Base-by-base conservation (phyloP, 345 rosid genomes). In the Capsella bursapastoris region DNA sequence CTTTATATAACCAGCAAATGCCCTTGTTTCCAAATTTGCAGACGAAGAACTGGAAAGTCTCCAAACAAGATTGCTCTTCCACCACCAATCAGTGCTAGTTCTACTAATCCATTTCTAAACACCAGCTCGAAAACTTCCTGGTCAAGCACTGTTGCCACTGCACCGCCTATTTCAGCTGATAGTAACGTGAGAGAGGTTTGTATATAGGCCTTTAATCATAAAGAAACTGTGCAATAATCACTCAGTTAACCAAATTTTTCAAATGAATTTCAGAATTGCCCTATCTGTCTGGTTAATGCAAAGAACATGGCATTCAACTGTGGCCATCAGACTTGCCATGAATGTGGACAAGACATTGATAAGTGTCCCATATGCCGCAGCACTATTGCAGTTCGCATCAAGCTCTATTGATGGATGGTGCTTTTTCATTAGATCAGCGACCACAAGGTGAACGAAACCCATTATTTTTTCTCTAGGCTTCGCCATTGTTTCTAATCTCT, bases 241-340 rank as follows among this genome's bases (percentile, higher is more conserved):
- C 32, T 14, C 60, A 29, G 0, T 34, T 48, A 49, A 48, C 48
- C 41, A 32, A 14, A 28, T 1, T 4, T 32, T 16, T 41, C 3
- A 63, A 56, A 43, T 57, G 25, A 8, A 61, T n/a, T 16, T 41
- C 86, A 92, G 98, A 37, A 74, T 73, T 92, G 96, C 64, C 89
- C 93, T 60, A 80, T 92, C 67, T 92, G 97, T 76, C 79, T 90
- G 59, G 64, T 79, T 38, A 86, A 80, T 79, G 70, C 73, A 47
- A 89, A 87, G 70, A 80, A 86, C 81, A 84, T 89, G 97, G 91
- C 97, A 70, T 90, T 92, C 52, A 90, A 89, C 49, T 90, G 98
- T 45, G 95, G 98, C 13, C 98, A 92, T 77, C 97, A 86, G 87
- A 88, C 92, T 27, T 92, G 96, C 82, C 79, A 86, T 53, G 82